Evolutionary conservation across 805 yeast species (phyloP), one percentile per base, ranked within the genome.

Genomic region (Debaryomyces hansenii): DNA sequence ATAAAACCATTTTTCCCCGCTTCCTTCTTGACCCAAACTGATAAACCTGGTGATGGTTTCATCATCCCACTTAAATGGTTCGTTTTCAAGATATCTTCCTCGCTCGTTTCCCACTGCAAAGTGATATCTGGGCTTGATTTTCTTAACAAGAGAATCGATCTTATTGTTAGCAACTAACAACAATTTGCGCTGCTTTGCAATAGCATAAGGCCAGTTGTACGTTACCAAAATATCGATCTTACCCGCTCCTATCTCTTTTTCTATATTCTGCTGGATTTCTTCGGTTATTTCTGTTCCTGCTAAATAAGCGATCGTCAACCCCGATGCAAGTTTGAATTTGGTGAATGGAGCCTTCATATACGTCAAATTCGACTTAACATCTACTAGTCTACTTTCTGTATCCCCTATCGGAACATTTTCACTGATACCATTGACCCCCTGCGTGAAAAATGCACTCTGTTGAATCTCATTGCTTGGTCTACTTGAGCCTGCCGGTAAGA

Each of bases 1-100:
- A 66, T 88, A 89, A 50, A 82, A 84, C 91, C 92, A 89, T 47
- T 68, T 66, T 8, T 73, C 72, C 0, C 75, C 75, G 2, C 78
- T 67, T 0, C 83, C 85, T 60, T 74, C 85, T 41, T 73, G 70
- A 0, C 81, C 86, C 40, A 88, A 60, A 58, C 90, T 82, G 12
- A 88, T 75, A 54, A 85, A 85, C 43, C 95, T 69, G 0, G 90
- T 79, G 1, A 75, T 57, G 11, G 72, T 56, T 0, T 64, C 71
- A 2, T 67, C 70, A 15, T 64, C 63, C 89, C 89, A 84, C 42
- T 67, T 52, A 57, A 87, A 83, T 1, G 89, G 83, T 18, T 66
- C 59, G 47, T 79, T 66, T 55, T 87, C 90, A 50, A 70, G 67
- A 55, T 74, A 81, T 34, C 68, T 67, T 0, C 83, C 81, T 1